Evolutionary conservation across 179 eudicot species (phyloP).

Genomic region (Drosera spatulata): DNA sequence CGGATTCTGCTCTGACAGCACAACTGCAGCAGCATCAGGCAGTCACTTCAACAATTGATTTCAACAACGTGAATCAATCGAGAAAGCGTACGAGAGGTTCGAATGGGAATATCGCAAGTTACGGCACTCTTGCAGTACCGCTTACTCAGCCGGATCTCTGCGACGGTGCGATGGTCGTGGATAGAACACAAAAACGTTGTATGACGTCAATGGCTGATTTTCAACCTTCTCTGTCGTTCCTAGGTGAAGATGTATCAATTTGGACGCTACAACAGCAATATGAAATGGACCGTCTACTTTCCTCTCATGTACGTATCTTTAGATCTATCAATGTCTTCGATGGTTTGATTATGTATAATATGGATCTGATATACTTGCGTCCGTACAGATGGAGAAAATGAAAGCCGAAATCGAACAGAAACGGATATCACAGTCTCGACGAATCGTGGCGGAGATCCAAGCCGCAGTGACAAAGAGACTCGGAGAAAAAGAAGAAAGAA

Average conservation of each 20-base stretch:
- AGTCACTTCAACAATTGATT: too few relatives aligned
- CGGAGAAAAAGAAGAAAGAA: conserved; percentile 44
- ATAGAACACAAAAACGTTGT: too few relatives aligned
- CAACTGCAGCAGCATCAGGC: too few relatives aligned
- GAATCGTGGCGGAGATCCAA: conserved; percentile 31
- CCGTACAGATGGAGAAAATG: conserved; percentile 40
- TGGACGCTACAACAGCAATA: conserved; percentile 50
- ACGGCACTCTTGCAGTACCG: too few relatives aligned
- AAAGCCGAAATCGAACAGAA: conserved; percentile 39
- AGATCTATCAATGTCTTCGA: background rate
- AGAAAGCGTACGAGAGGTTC: too few relatives aligned
- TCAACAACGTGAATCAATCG: too few relatives aligned
- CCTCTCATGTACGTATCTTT: conserved; percentile 30
- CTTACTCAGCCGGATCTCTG: too few relatives aligned
- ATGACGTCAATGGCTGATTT: background rate
- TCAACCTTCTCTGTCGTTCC: conserved; percentile 19
- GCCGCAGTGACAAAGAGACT: conserved; percentile 31
- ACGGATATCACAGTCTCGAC: conserved; percentile 24
- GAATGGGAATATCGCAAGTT: too few relatives aligned
- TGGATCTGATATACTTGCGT: too few relatives aligned
- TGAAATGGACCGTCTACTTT: conserved; percentile 41
- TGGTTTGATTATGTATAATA: background rate
- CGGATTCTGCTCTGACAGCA: too few relatives aligned
- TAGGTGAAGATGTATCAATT: conserved; percentile 47
- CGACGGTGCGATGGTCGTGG: too few relatives aligned